Evolutionary conservation across 2,329 filamentous ascomycete genomes (phyloP).

Genomic region (Uncinocarpus reesii): DNA sequence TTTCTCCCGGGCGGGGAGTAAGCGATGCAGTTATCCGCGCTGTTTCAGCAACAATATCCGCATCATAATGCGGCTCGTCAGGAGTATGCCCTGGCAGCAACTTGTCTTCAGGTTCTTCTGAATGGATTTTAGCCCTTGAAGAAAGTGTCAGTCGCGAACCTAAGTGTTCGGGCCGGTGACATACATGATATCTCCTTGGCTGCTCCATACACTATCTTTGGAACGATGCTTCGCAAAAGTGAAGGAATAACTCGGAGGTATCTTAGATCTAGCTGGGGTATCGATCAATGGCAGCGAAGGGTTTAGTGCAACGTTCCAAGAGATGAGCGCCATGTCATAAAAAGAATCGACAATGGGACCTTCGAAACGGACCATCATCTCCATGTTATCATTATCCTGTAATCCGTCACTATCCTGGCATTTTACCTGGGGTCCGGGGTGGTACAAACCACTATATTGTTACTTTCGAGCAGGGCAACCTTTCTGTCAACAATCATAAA

Average conservation of each 20-base stretch:
- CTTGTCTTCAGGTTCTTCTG: not conserved
- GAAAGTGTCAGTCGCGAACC: not conserved
- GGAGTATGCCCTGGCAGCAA: slow-evolving; percentile 42
- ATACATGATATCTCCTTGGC: slow-evolving; percentile 14
- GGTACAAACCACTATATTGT: slow-evolving; percentile 53
- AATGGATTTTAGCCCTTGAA: not conserved
- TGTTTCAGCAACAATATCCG: slow-evolving; percentile 51
- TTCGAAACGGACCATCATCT: slow-evolving; percentile 70
- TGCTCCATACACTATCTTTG: slow-evolving; percentile 9
- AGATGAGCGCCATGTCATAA: slow-evolving; percentile 63
- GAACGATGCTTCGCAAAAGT: not conserved
- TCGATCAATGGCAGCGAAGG: slow-evolving; percentile 49
- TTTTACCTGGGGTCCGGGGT: not conserved
- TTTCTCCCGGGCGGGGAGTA: slow-evolving; percentile 42
- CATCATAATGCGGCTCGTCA: slow-evolving; percentile 55
- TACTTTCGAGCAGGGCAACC: slow-evolving; percentile 62
- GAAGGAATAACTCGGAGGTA: slow-evolving; percentile 19
- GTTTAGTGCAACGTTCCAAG: slow-evolving; percentile 56
- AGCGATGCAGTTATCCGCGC: slow-evolving; percentile 51
- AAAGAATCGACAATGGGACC: slow-evolving; percentile 65
- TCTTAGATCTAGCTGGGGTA: slow-evolving; percentile 37
- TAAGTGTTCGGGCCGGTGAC: slow-evolving; percentile 28
- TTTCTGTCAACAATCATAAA: slow-evolving; percentile 66
- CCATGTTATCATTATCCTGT: slow-evolving; percentile 62
- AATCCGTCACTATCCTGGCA: not conserved